Base-by-base conservation (phyloP, 495 filamentous ascomycete species). In the Niebla homalea region DNA sequence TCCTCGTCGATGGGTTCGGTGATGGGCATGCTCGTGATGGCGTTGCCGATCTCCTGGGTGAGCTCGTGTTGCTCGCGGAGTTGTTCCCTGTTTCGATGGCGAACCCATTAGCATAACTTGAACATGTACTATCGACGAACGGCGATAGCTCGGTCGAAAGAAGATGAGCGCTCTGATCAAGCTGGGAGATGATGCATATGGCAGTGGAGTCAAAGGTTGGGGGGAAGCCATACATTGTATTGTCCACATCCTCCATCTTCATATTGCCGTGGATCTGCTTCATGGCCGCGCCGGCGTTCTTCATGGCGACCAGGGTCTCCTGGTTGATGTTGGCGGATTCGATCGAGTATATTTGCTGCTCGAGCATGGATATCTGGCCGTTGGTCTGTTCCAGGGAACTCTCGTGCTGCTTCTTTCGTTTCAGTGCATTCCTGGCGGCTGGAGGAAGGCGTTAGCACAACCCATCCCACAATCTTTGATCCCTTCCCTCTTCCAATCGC, bases 311-410 rank as follows among this genome's bases (percentile, higher is more conserved):
- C 43, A 99, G 74, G 4, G 92, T 99, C 70, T 97, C 89, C 62
- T 89, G 77, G 74, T 99, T 99, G 69, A 99, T 94, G 65, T 97
- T 99, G 44, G 92, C 93, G 19, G 89, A 84, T 64, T 99, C 92
- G 66, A 99, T 96, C 51, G 84, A 83, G 62, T 90, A 92, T 60
- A 99, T 90, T 63, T 99, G 89, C 59, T 89, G 85, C 62, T 97
- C 92, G 14, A 99, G 74, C 36, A 90, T 93, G 49, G 78, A 76
- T 68, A 94, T 88, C 66, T 97, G 93, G 32, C 83, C 78, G 32
- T 79, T 75, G 8, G 90, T 97, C 65, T 94, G 87, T 51, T 92
- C 85, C 41, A 96, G 78, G 51, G 86, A 85, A 70, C 87, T 84
- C 64, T 94, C 87, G 61, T 89, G 85, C 54, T 75, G 70, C 79